A percentile compares a stretch with the other conserved stretches of the same genome.
These are phyloP conservation scores for Boeremia lycopersici DNA, from an alignment of 2,329 filamentous ascomycete genomes.

Conservation along the genomic window DNA sequence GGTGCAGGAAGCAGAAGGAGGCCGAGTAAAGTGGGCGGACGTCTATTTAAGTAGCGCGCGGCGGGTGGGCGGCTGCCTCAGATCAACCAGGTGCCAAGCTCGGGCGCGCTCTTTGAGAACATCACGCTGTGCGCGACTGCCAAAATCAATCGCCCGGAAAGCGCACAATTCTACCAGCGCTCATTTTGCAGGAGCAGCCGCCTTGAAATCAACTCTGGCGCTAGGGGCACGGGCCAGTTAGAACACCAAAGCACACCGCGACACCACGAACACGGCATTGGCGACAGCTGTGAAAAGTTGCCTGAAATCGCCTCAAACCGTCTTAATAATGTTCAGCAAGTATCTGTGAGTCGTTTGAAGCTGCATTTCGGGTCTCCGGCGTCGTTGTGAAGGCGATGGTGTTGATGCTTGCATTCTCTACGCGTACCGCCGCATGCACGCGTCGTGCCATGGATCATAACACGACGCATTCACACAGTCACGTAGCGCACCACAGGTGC, in stretches of 20 bases:
- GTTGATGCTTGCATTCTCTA: neutral
- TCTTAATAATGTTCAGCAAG: neutral
- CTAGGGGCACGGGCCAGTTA: conserved; percentile 6
- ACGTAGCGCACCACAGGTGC: neutral
- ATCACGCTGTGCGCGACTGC: conserved; percentile 19
- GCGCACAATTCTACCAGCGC: neutral
- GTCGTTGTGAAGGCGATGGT: neutral
- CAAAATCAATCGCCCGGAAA: conserved; percentile 2
- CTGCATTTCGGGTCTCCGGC: too few relatives aligned
- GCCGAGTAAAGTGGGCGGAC: conserved; percentile 19
- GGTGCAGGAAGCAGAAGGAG: conserved; percentile 15
- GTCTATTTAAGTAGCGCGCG: conserved; percentile 28
- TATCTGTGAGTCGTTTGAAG: neutral
- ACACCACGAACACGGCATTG: neutral
- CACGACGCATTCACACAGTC: neutral
- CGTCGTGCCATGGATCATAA: neutral
- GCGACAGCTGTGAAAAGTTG: neutral
- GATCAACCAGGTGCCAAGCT: conserved; percentile 27
- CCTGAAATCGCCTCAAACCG: neutral
- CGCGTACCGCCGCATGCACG: neutral
- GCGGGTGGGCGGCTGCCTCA: conserved; percentile 27
- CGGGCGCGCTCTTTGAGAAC: conserved; percentile 11
- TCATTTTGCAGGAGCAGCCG: conserved; percentile 6
- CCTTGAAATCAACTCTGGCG: conserved; percentile 2
- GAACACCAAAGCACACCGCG: conserved; percentile 5